Evolutionary conservation across 1,284 basidiomycete species (phyloP).

Genomic region (Ustilago nuda): DNA sequence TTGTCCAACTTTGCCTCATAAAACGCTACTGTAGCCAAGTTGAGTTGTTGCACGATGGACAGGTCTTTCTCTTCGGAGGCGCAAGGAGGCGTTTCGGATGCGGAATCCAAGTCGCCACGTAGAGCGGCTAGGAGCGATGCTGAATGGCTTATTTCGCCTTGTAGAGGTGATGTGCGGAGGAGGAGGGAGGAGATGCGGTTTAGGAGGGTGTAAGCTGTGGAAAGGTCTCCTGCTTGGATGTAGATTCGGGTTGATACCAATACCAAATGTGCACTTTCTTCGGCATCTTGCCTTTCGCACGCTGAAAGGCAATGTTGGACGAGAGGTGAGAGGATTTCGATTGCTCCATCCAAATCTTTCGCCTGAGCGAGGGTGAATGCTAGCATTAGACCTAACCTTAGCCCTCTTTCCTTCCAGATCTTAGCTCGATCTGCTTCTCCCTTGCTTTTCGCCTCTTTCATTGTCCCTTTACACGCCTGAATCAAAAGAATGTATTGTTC

Average conservation of each 20-base stretch:
- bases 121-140: conserved; percentile 3
- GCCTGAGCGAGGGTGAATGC: conserved; percentile 30
- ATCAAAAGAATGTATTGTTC: conserved; percentile 25
- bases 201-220: neutral
- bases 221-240: conserved; percentile 24
- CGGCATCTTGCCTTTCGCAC: neutral
- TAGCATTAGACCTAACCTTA: conserved; percentile 27
- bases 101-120: conserved; percentile 13
- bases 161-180: neutral
- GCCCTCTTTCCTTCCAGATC: conserved; percentile 29
- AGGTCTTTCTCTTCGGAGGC: neutral
- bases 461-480: conserved; percentile 12
- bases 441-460: neutral
- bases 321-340: conserved; percentile 23
- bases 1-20: conserved; percentile 33
- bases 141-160: neutral
- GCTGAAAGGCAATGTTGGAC: conserved; percentile 6
- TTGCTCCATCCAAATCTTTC: conserved; percentile 31
- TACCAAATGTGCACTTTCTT: conserved; percentile 10
- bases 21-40: conserved; percentile 22
- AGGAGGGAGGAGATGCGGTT: neutral
- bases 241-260: conserved; percentile 16
- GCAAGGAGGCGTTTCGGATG: neutral
- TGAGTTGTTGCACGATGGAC: conserved; percentile 7
- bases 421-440: neutral